These are phyloP conservation scores for Vitis vinifera DNA, from an alignment of 164 flowering plant species.

Conservation along the genomic window DNA sequence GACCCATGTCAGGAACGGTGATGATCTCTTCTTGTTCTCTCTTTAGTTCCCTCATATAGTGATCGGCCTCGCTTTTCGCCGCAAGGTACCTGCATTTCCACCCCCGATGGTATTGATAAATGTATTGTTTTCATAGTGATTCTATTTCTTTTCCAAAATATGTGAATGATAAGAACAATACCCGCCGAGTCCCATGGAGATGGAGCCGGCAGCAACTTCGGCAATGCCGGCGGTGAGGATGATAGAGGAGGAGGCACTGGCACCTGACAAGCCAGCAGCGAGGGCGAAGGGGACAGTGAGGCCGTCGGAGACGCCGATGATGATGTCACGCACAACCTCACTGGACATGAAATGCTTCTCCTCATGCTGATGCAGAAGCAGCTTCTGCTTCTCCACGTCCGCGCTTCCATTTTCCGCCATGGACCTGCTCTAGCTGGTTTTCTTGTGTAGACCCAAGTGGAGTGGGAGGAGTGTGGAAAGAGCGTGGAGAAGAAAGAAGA, in stretches of 20 bases:
- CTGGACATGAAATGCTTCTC: conserved; percentile 92
- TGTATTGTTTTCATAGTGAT: too few species aligned
- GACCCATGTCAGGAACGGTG: conserved; percentile 82
- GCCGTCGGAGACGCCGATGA: conserved; percentile 94
- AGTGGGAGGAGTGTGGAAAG: too few species aligned
- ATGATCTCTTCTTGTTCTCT: conserved; percentile 88
- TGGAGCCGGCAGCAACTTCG: conserved; percentile 94
- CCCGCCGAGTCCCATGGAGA: conserved; percentile 99
- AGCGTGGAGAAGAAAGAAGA: neutral
- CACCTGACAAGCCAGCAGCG: conserved; percentile 92
- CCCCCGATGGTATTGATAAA: too few species aligned
- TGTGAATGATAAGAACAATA: conserved; percentile 8
- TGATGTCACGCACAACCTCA: conserved; percentile 85
- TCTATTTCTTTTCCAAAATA: too few species aligned
- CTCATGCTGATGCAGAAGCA: conserved; percentile 51
- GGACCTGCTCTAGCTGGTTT: neutral
- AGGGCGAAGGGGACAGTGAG: conserved; percentile 95
- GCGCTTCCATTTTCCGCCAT: conserved; percentile 20
- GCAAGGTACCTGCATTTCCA: conserved; percentile 67
- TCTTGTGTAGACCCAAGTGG: neutral
- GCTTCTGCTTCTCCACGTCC: conserved; percentile 33
- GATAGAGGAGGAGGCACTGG: conserved; percentile 71
- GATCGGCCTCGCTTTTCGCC: conserved; percentile 95
- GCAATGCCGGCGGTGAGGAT: conserved; percentile 97
- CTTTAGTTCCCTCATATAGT: conserved; percentile 70